A percentile compares a stretch with the other conserved stretches of the same genome.
These are phyloP conservation scores for Peniophora sp. DNA, from an alignment of 1,284 basidiomycete genomes.

Conservation along the genomic window DNA sequence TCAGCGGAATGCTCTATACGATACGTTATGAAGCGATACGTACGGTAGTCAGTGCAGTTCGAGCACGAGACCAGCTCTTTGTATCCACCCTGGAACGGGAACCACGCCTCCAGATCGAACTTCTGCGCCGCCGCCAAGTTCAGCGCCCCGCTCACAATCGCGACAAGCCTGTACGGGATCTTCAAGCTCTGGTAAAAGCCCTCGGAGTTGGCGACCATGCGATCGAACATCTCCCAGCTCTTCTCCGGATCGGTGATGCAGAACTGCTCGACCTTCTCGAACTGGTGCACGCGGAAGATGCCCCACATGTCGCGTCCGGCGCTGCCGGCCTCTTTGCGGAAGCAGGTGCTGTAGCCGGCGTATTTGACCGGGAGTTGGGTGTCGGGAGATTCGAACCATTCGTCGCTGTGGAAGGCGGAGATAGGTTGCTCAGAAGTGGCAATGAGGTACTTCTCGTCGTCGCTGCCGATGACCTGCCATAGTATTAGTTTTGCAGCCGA, in stretches of 20 bases:
- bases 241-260: constrained; percentile 90
- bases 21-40: constrained; percentile 25
- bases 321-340: constrained; percentile 97
- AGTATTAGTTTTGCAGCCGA: constrained; percentile 1
- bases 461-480: constrained; percentile 71
- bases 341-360: constrained; percentile 90
- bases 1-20: background rate
- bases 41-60: constrained; percentile 93
- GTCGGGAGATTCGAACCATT: constrained; percentile 94
- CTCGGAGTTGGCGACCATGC: constrained; percentile 86
- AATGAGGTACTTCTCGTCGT: constrained; percentile 98
- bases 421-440: constrained; percentile 99
- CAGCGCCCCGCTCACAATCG: constrained; percentile 94
- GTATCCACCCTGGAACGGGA: constrained; percentile 95
- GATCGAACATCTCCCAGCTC: constrained; percentile 91
- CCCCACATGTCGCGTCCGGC: constrained; percentile 99
- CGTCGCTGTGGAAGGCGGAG: constrained; percentile 90
- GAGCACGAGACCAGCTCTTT: constrained; percentile 93
- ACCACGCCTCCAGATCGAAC: constrained; percentile 98
- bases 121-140: constrained; percentile 98
- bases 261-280: constrained; percentile 99
- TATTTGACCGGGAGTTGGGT: constrained; percentile 86
- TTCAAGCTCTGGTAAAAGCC: constrained; percentile 94
- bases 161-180: constrained; percentile 86
- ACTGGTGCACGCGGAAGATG: constrained; percentile 99